Conservation (phyloP, 768 basidiomycete genomes). For the Hygrophoropsis aurantiaca region DNA sequence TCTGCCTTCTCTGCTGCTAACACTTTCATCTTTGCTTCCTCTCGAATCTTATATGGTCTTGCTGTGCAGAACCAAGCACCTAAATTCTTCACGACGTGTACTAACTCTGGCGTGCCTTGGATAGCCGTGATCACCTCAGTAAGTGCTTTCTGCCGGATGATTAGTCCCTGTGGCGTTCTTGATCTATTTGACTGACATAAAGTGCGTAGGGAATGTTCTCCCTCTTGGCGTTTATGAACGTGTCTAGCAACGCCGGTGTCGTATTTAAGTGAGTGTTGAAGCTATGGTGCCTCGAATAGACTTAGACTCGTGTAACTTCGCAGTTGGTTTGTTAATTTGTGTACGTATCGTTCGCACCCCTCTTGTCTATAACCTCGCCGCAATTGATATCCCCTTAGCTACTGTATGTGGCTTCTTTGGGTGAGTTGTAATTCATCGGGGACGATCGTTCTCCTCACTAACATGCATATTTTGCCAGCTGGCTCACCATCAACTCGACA, state of each 20-base stretch:
- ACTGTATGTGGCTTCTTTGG: slow-evolving; percentile 42
- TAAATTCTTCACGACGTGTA: slow-evolving; percentile 33
- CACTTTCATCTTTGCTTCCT: slow-evolving; percentile 38
- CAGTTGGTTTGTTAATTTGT: slow-evolving; percentile 67
- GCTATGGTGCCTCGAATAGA: slow-evolving; percentile 8
- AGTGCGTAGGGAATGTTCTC: slow-evolving; percentile 37
- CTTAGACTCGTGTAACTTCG: not conserved
- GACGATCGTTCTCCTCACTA: slow-evolving; percentile 41
- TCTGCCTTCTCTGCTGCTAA: slow-evolving; percentile 74
- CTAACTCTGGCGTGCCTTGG: slow-evolving; percentile 46
- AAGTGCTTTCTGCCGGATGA: slow-evolving; percentile 26
- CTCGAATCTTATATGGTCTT: slow-evolving; percentile 42
- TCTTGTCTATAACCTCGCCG: slow-evolving; percentile 60
- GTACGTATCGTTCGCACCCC: slow-evolving; percentile 61
- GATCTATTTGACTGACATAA: too few relatives aligned
- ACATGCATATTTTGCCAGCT: slow-evolving; percentile 34
- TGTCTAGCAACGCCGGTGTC: slow-evolving; percentile 48
- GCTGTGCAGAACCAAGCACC: slow-evolving; percentile 7
- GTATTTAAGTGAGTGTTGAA: slow-evolving; percentile 52
- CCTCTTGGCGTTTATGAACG: slow-evolving; percentile 61
- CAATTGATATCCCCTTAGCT: slow-evolving; percentile 65
- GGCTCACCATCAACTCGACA: slow-evolving; percentile 41
- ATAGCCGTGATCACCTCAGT: slow-evolving; percentile 23
- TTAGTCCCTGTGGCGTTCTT: too few relatives aligned
- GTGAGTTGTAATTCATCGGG: slow-evolving; percentile 6